Conservation (phyloP, 1,284 basidiomycete species). For the Naganishia liquefaciens region DNA sequence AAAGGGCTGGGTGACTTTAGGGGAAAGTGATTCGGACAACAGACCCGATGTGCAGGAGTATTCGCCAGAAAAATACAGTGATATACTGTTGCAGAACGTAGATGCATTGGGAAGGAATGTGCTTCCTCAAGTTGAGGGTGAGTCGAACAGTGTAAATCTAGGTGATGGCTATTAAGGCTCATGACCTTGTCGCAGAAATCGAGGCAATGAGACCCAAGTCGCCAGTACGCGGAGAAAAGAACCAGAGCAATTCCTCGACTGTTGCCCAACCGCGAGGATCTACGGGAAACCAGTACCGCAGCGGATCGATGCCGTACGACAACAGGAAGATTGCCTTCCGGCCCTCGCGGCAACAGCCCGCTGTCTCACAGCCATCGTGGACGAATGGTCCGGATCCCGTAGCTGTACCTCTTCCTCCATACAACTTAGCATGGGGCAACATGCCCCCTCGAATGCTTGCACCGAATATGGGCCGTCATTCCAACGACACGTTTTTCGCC, state of each 20-base stretch:
- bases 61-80: conserved; percentile 61
- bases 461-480: not conserved
- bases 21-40: conserved; percentile 58
- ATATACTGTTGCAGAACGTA: conserved; percentile 27
- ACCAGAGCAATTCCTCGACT: not conserved
- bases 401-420: not conserved
- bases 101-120: conserved; percentile 27
- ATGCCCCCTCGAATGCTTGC: conserved; percentile 3
- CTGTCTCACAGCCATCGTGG: not conserved
- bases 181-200: conserved; percentile 3
- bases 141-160: conserved; percentile 14
- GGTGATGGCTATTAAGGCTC: too few species aligned
- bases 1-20: conserved; percentile 88
- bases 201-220: conserved; percentile 24
- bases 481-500: not conserved
- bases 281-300: not conserved
- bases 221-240: conserved; percentile 11
- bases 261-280: too few species aligned
- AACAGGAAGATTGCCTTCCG: conserved; percentile 2
- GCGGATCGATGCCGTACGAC: not conserved
- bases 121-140: conserved; percentile 38
- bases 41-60: conserved; percentile 39
- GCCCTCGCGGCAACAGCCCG: conserved; percentile 2
- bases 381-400: not conserved
- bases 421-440: conserved; percentile 5